Evolutionary conservation across 805 yeast genomes (phyloP).

Genomic region (Peterozyma xylosa): DNA sequence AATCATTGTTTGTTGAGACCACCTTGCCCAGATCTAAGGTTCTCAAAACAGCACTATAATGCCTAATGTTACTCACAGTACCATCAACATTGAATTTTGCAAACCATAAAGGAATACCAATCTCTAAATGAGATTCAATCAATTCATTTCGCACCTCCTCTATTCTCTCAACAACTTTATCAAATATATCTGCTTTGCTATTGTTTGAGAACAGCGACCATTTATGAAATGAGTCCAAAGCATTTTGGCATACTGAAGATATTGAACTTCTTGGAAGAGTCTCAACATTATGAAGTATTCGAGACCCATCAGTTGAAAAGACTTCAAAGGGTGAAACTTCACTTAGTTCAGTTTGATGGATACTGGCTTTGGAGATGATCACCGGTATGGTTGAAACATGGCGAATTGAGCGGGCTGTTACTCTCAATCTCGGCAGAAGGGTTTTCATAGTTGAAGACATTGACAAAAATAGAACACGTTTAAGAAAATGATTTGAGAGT

Average conservation of each 20-base stretch:
- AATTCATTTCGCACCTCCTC: conserved; percentile 9
- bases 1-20: conserved; percentile 9
- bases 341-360: too few species aligned
- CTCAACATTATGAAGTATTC: too few species aligned
- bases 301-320: too few species aligned
- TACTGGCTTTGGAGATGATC: too few species aligned
- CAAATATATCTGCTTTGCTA: conserved; percentile 10
- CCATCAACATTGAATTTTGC: conserved; percentile 25
- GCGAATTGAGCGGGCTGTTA: too few species aligned
- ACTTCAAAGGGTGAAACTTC: too few species aligned
- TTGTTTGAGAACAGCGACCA: conserved; percentile 12
- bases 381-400: too few species aligned
- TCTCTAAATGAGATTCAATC: conserved; percentile 19
- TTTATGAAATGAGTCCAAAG: conserved; percentile 11
- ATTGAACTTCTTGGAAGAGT: too few species aligned
- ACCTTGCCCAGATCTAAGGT: conserved; percentile 12
- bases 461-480: too few species aligned
- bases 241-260: conserved; percentile 8
- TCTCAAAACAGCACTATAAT: conserved; percentile 9
- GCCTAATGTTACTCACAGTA: conserved; percentile 21
- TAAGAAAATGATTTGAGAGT: too few species aligned
- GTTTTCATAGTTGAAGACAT: too few species aligned
- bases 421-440: too few species aligned
- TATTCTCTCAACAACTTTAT: conserved; percentile 8
- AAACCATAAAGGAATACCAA: conserved; percentile 30